A percentile compares a stretch with the other conserved stretches of the same genome.
Conservation (phyloP, 441 rosid species). For the Adansonia rubrostipa region DNA sequence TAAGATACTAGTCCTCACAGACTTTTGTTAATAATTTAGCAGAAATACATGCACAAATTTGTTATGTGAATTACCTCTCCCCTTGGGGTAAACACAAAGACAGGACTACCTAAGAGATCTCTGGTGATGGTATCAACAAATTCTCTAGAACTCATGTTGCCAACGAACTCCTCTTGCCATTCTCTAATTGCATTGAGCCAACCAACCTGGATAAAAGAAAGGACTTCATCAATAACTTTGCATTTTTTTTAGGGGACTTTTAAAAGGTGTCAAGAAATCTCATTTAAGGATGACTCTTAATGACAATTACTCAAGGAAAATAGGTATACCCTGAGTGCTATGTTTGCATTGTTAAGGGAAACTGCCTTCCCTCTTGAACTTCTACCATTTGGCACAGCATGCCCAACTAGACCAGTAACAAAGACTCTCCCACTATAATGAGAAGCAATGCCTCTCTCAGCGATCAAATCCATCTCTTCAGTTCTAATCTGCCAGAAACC, state of each 20-base stretch:
- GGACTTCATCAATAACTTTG: slow-evolving; percentile 46
- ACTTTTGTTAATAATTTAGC: slow-evolving; percentile 9
- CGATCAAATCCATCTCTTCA: slow-evolving; percentile 95
- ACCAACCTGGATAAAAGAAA: slow-evolving; percentile 77
- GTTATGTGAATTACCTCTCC: slow-evolving; percentile 69
- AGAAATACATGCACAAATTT: slow-evolving; percentile 15
- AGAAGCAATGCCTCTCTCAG: slow-evolving; percentile 97
- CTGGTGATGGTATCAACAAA: slow-evolving; percentile 93
- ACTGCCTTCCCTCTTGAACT: slow-evolving; percentile 76
- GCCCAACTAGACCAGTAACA: slow-evolving; percentile 79
- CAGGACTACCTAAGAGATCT: slow-evolving; percentile 92
- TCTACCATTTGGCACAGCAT: slow-evolving; percentile 63
- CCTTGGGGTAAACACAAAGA: slow-evolving; percentile 93
- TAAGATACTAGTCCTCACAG: slow-evolving; percentile 25
- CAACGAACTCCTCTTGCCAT: slow-evolving; percentile 99
- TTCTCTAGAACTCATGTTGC: slow-evolving; percentile 99
- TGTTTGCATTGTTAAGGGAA: slow-evolving; percentile 89
- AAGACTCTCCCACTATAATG: slow-evolving; percentile 90
- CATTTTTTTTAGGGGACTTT: slow-evolving; percentile 34
- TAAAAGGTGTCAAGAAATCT: slow-evolving; percentile 27
- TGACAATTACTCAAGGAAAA: slow-evolving; percentile 30
- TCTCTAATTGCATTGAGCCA: slow-evolving; percentile 99
- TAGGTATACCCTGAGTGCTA: slow-evolving; percentile 84
- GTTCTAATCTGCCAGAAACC: slow-evolving; percentile 74
- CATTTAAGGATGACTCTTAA: slow-evolving; percentile 33